Percentiles rank a stretch among this genome's conserved stretches.
phyloP scores from a whole-genome alignment of 371 early-diverging fungal species.

The Mucor piriformis region DNA sequence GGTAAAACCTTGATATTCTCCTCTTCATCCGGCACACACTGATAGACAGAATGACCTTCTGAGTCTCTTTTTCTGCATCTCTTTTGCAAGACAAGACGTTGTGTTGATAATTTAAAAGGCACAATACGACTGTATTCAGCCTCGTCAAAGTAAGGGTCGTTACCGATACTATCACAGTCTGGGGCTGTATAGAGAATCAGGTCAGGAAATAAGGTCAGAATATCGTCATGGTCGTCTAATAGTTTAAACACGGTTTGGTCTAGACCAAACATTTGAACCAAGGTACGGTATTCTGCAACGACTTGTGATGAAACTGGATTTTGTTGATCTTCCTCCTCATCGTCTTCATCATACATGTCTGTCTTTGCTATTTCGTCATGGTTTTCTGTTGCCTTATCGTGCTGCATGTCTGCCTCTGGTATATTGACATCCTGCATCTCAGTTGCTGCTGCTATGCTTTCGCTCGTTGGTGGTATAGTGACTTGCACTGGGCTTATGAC shows the following conservation, averaged over 20 bases:
- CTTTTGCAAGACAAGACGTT: slow-evolving; percentile 40
- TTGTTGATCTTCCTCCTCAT: slow-evolving; percentile 8
- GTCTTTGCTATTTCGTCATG: slow-evolving; percentile 40
- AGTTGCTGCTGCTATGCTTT: slow-evolving; percentile 55
- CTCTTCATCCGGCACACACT: slow-evolving; percentile 22
- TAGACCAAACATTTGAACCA: slow-evolving; percentile 21
- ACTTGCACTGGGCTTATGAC: no score
- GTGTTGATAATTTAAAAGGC: slow-evolving; percentile 47
- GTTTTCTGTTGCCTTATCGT: background rate
- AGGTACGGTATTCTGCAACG: slow-evolving; percentile 15
- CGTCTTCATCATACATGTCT: background rate
- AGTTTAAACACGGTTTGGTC: slow-evolving; percentile 21
- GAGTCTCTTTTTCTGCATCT: slow-evolving; percentile 6
- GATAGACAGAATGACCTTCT: background rate
- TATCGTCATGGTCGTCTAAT: slow-evolving; percentile 21
- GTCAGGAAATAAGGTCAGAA: slow-evolving; percentile 43
- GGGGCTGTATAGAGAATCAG: slow-evolving; percentile 48
- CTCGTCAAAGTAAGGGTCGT: slow-evolving; percentile 53
- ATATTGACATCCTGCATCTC: background rate
- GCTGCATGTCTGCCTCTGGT: slow-evolving; percentile 47
- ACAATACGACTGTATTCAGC: slow-evolving; percentile 42
- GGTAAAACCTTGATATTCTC: slow-evolving; percentile 26
- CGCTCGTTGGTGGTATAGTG: slow-evolving; percentile 8
- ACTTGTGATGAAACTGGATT: slow-evolving; percentile 11
- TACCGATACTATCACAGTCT: slow-evolving; percentile 44